Evolutionary conservation across 2,329 filamentous ascomycete genomes (phyloP), one percentile per base, ranked within the genome.

Genomic region (Calonectria pteridis): DNA sequence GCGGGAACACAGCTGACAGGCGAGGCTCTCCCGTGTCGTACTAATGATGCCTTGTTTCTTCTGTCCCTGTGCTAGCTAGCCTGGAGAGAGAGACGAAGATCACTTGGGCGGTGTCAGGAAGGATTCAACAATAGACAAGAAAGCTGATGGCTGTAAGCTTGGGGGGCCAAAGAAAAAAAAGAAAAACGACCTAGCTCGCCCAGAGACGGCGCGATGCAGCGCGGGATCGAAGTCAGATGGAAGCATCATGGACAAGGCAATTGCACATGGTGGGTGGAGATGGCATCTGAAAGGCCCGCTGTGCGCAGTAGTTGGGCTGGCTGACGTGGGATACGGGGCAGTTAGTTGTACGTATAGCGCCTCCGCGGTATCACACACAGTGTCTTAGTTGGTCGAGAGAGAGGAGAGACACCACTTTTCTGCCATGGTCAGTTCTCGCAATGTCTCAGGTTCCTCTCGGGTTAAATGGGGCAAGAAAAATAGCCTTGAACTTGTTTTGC

Each of bases 191-290:
- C 28, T 23, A 66, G 28, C n/a, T 26, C 35, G 55, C 29, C 31
- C 43, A 11, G 50, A 18, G 26, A 50, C 37, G 33, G 33, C 33
- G 46, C 40, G 29, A 64, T 29, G 28, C 40, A 33, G 59, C 50
- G 51, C 65, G 50, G 40, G 65, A 59, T 59, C 50, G 40, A 67
- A 71, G 63, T 67, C 63, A 71, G 69, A 71, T 71, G 69, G 63
- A 71, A 62, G 53, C 69, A 67, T 71, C 69, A 71, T 71, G 31
- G 63, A 67, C 53, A 67, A 28, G 28, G 50, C 35, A 20, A 35
- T n/a, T 43, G 28, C 33, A 51, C 33, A 59, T 59, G 69, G 69
- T 67, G 69, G 53, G 69, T 67, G 63, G 69, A 51, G 28, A 67
- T 49, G 10, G 62, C 29, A 20, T 46, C 37, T 64, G 50, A 66